Evolutionary conservation across 2,329 filamentous ascomycete genomes (phyloP).

Genomic region (Fusarium robinianum): DNA sequence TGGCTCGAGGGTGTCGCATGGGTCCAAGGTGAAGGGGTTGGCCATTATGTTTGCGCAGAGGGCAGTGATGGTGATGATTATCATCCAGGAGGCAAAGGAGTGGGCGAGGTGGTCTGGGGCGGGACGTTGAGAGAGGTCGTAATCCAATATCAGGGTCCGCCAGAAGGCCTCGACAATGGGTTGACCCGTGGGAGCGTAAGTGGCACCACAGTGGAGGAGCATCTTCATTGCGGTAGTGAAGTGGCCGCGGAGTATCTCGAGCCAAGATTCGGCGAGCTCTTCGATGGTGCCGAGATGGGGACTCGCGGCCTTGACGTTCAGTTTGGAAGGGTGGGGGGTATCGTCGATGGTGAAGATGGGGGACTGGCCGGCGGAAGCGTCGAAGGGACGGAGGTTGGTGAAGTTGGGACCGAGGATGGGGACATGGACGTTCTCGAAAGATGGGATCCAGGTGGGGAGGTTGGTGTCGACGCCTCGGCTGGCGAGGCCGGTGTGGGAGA

Average conservation of each 20-base stretch:
- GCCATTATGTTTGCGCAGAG: constrained; percentile 4
- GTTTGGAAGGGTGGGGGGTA: neutral
- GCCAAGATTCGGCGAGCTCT: constrained; percentile 17
- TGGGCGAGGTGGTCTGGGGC: constrained; percentile 17
- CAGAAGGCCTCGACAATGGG: constrained; percentile 36
- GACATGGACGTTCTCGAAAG: constrained; percentile 25
- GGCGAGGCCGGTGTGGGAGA: constrained; percentile 26
- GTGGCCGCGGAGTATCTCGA: constrained; percentile 10
- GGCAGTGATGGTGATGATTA: constrained; percentile 17
- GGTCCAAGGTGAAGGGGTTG: constrained; percentile 17
- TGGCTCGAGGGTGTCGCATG: constrained; percentile 27
- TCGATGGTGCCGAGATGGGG: constrained; percentile 28
- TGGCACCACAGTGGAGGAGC: constrained; percentile 28
- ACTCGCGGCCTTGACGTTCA: constrained; percentile 19
- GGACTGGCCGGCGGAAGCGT: constrained; percentile 3
- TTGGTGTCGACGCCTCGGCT: constrained; percentile 12
- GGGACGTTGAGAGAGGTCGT: constrained; percentile 25
- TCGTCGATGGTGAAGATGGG: constrained; percentile 18
- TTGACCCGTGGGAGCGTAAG: constrained; percentile 26
- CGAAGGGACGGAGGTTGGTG: constrained; percentile 12
- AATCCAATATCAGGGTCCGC: constrained; percentile 35
- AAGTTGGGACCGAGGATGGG: constrained; percentile 23
- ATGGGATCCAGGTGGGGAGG: constrained; percentile 29
- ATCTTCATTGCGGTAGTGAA: constrained; percentile 24
- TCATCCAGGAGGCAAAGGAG: constrained; percentile 25